phyloP scores from a whole-genome alignment of 129 eudicot species.

The Saussurea involucrata region DNA sequence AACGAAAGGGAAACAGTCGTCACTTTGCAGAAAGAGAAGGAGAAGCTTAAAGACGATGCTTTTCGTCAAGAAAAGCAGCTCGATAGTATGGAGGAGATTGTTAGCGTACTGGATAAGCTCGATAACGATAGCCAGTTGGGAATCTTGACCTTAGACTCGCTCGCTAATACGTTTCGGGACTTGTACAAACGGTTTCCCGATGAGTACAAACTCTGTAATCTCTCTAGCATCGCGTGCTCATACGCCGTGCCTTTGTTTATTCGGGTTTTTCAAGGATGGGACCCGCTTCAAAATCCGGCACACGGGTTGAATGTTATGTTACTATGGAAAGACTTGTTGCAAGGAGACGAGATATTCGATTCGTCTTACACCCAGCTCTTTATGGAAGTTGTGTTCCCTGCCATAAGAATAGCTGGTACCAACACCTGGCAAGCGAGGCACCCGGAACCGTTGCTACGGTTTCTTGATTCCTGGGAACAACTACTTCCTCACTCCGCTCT shows the following conservation, averaged over 20 bases:
- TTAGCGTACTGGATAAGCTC: constrained; percentile 41
- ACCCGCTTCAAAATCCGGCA: constrained; percentile 56
- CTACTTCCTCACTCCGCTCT: constrained; percentile 59
- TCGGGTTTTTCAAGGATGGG: constrained; percentile 72
- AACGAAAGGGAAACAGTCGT: constrained; percentile 71
- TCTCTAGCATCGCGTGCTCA: constrained; percentile 64
- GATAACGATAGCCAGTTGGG: constrained; percentile 41
- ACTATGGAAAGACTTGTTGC: constrained; percentile 57
- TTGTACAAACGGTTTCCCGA: constrained; percentile 49
- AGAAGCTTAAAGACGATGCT: constrained; percentile 53
- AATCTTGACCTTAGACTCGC: constrained; percentile 56
- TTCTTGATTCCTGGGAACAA: constrained; percentile 75
- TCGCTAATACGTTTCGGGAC: constrained; percentile 51
- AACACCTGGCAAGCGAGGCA: constrained; percentile 85
- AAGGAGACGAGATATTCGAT: constrained; percentile 44
- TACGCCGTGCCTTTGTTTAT: constrained; percentile 61
- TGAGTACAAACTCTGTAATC: constrained; percentile 54
- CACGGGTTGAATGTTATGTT: constrained; percentile 40
- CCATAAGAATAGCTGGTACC: constrained; percentile 57
- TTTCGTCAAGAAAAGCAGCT: constrained; percentile 53
- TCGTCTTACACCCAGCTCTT: constrained; percentile 59
- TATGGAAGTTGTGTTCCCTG: constrained; percentile 79
- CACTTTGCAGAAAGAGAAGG: constrained; percentile 69
- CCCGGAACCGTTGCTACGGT: constrained; percentile 70
- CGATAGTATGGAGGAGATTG: constrained; percentile 57